A percentile compares a stretch with the other conserved stretches of the same genome.
Evolutionary conservation across 2,329 filamentous ascomycete species (phyloP).

Genomic region (Cordyceps tenuipes): DNA sequence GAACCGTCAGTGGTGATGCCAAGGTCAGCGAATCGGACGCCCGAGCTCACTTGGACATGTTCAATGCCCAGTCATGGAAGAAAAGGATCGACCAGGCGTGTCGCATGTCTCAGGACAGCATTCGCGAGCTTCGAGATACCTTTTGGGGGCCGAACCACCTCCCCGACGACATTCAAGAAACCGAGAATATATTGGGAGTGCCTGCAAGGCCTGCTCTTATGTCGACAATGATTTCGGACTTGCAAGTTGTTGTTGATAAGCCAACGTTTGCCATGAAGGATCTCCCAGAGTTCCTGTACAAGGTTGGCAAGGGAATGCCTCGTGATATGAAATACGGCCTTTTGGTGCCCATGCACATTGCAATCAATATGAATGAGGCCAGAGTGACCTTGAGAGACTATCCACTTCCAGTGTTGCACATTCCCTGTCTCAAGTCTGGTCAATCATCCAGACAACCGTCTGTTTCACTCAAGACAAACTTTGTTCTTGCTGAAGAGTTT

Average conservation of each 20-base stretch:
- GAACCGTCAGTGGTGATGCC: constrained; percentile 60
- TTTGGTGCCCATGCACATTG: constrained; percentile 80
- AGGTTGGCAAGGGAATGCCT: constrained; percentile 95
- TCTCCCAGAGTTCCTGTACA: constrained; percentile 74
- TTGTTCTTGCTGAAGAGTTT: constrained; percentile 93
- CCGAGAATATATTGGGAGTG: constrained; percentile 77
- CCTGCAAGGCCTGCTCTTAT: constrained; percentile 79
- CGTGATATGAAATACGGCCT: constrained; percentile 83
- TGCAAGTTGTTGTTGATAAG: constrained; percentile 82
- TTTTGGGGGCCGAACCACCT: constrained; percentile 79
- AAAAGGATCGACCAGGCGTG: constrained; percentile 75
- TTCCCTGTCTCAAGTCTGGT: constrained; percentile 70
- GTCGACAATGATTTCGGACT: constrained; percentile 70
- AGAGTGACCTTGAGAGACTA: constrained; percentile 86
- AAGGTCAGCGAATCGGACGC: constrained; percentile 72
- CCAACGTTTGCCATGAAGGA: constrained; percentile 81
- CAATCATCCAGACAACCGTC: constrained; percentile 76
- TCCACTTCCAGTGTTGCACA: constrained; percentile 82
- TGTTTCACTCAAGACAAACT: constrained; percentile 77
- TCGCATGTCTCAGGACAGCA: constrained; percentile 59
- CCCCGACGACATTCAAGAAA: constrained; percentile 72
- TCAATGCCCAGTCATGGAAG: constrained; percentile 90
- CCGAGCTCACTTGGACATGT: constrained; percentile 61
- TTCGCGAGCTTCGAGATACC: constrained; percentile 67
- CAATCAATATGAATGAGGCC: constrained; percentile 84